Evolutionary conservation across 108 stramenopile species (phyloP), one percentile per base, ranked within the genome.

Genomic region (Cyclostephanos tholiformis): DNA sequence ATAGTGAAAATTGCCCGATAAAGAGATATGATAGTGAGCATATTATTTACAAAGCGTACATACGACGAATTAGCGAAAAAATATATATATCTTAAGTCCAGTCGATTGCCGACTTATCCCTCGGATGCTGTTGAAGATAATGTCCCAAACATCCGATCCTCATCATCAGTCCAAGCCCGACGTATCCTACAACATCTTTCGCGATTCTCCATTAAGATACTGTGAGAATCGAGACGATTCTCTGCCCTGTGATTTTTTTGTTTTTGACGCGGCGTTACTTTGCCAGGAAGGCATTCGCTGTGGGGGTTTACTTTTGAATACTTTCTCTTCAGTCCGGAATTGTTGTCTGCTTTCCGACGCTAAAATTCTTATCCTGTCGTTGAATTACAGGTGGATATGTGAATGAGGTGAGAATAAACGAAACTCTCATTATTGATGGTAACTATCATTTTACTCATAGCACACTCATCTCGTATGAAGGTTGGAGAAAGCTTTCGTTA

Each of bases 401-500:
- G 30, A 74, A 74, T 49, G 74, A 74, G 57, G 74, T 74, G 35
- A 66, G 74, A 27, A 26, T 10, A 0, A 64, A 19, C 19, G 23
- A 49, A 50, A 14, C 27, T 19, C 7, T 26, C 19, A 11, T 0
- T 55, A 14, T 36, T 11, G 2, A 22, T 51, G 39, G 22, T 1
- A 46, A 20, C 20, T 17, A 65, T 0, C 17, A 19, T 13, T 39
- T 22, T 65, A 17, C 44, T 22, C 10, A 69, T 29, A 43, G 10
- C 39, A 36, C 16, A 16, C 30, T 23, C 58, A 48, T 65, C 41
- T 65, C 39, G 11, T 71, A 12, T 32, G 25, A 29, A 91, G 86
- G 75, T 94, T 46, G 93, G 93, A 8, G 93, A 91, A 71, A 84
- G 85, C 29, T 91, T 94, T 71, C 89, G 92, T 5, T 91, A 91